Base-by-base conservation (phyloP, 805 yeast species). In the Saturnispora gosingensis region DNA sequence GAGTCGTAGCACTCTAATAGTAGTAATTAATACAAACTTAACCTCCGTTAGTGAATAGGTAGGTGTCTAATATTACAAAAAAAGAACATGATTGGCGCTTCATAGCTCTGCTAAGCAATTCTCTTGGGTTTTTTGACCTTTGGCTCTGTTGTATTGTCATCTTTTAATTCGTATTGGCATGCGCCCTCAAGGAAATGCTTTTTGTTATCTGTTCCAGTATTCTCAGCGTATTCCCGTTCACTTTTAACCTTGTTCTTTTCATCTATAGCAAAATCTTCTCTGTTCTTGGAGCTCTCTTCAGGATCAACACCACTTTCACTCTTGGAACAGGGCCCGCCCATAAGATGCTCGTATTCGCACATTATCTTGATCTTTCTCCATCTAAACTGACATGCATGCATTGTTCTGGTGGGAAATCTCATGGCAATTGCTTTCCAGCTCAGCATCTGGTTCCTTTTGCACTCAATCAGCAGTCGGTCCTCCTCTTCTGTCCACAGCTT, bases 381-480 rank as follows among this genome's bases (percentile, higher is more conserved):
- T 45, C 58, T 51, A 22, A 53, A 56, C 34, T 56, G 58, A 43
- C 56, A 56, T 2, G 58, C 58, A 43, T 56, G 56, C 39, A 54
- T 25, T 2, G 58, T 56, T n/a, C 58, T 32, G 25, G 50, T 49
- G 1, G 53, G 44, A 43, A 56, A 56, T 27, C 38, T 49, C 4
- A 34, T 4, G 4, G 56, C 56, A 24, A 56, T 56, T 5, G 50
- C 55, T 25, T 52, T 53, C 58, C 58, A 56, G 42, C 52, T 46
- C 30, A 56, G 16, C 8, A 39, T 13, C 32, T 46, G 32, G 25
- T 51, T 50, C 9, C 45, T 43, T 18, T 52, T 53, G 8, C 45
- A 35, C 27, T 53, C 55, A 28, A 48, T 15, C 15, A 56, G 25
- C 22, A 48, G 9, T 8, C n/a, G 22, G 35, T 56, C 58, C 32